Evolutionary conservation across 169 alveolate genomes (phyloP), one percentile per base, ranked within the genome.

Genomic region (Plasmodium yoelii): DNA sequence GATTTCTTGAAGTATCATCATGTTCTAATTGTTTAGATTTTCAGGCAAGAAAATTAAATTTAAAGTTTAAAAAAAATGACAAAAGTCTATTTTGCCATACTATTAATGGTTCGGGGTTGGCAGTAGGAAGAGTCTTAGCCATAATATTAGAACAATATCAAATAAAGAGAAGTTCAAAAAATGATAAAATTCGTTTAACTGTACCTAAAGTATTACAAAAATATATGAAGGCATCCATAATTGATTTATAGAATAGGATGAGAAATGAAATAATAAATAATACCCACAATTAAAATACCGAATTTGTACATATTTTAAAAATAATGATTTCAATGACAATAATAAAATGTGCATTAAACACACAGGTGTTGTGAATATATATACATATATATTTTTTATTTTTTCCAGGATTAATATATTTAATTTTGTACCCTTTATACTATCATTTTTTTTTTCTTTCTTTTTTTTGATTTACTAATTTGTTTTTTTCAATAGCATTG

Each of bases 21-120:
- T 92, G 95, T 46, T 90, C 95, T 24, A 92, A 94, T 67, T 92
- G 95, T 24, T 28, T 84, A 67, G 95, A 94, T 73, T 94, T 88
- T 63, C 96, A 94, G 59, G 56, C 96, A 18, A 90, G 87, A 39
- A 61, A 82, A 44, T 60, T 93, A 72, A 89, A 92, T 73, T 57
- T 88, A 92, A 64, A 75, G 61, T 59, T 53, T 92, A 42, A 42
- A 82, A 56, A 70, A 67, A 26, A 87, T 57, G 87, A 77, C 64
- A 77, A 56, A 39, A 80, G 57, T 19, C 3, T 15, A 28, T 77
- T 56, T 47, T 84, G 90, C 28, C 96, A 93, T 63, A 74, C 93
- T 73, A 92, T 93, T 3, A 93, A 93, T 88, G 96, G 96, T 8
- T 92, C 96, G 8, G 96, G 95, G 9, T 87, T 94, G 57, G 94